Evolutionary conservation across 768 basidiomycete genomes (phyloP), one percentile per base, ranked within the genome.

Genomic region (Nidula microcarpa): DNA sequence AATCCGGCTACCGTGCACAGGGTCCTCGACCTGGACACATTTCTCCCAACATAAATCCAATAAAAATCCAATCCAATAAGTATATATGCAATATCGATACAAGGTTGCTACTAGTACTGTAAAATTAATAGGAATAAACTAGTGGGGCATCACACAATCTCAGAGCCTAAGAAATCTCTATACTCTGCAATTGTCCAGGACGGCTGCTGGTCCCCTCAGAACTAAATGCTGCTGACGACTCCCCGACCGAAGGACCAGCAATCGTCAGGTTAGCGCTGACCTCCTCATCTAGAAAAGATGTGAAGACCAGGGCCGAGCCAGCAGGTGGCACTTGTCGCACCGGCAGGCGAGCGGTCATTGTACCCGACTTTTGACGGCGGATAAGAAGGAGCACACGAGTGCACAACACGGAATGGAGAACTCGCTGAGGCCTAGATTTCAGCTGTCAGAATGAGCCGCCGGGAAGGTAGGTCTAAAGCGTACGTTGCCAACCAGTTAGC

Each of bases 401-500:
- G 59, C 72, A 74, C 39, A 76, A 59, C 10, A 76, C 62, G 11
- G 73, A 74, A 57, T 76, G 75, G n/a, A 76, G 55, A 30, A 75
- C 72, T 34, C 74, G 71, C 56, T 76, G 75, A 5, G 72, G 72
- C 11, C 73, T 76, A 36, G 10, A 6, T 17, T 23, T 30, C 43
- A 45, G 36, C 35, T 9, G 23, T 4, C 23, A 4, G 46, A 49
- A 52, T 17, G 53, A 18, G 35, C 17, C 32, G 23, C 23, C 34
- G 17, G 9, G 11, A 16, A 30, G 7, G n/a, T 32, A n/a, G 18
- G 17, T 45, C 18, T 5, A 17, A 23, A 9, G 62, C 70, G 30
- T 54, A 74, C 74, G 73, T 71, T 49, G 70, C 71, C 23, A 76
- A 66, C 75, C 74, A 76, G 47, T 74, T 76, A 32, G 71, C 70